phyloP scores from a whole-genome alignment of 225 moss, liverwort and hornwort genomes.

The Neckera pumila region DNA sequence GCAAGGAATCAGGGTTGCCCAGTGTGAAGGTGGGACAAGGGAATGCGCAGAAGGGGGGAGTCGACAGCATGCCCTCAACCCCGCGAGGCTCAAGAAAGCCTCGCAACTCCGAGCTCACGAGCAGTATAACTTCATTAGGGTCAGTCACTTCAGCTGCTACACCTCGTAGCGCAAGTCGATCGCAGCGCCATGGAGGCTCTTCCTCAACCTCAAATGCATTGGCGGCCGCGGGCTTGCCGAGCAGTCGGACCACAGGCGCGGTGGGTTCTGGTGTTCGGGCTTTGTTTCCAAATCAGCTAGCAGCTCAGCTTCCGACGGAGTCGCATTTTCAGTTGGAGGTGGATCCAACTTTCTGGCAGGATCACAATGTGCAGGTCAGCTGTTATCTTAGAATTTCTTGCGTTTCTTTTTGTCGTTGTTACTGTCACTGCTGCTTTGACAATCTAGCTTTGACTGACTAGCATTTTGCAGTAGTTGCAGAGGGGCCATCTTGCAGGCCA shows the following conservation, averaged over 20 bases:
- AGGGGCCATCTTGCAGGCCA: background rate
- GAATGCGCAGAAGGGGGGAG: conserved; percentile 7
- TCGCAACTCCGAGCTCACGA: conserved; percentile 27
- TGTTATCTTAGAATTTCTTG: background rate
- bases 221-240: conserved; percentile 22
- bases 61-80: conserved; percentile 27
- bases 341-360: conserved; percentile 79
- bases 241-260: conserved; percentile 22
- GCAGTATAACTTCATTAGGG: conserved; percentile 30
- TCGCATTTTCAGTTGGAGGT: conserved; percentile 63
- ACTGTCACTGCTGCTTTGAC: background rate
- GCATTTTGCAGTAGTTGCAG: background rate
- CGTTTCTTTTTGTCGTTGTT: background rate
- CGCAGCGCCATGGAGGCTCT: conserved; percentile 34
- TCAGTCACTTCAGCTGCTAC: conserved; percentile 51
- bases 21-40: conserved; percentile 3
- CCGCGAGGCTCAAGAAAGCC: conserved; percentile 29
- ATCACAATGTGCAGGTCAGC: conserved; percentile 78
- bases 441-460: background rate
- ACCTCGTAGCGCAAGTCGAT: conserved; percentile 42
- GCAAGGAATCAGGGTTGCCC: conserved; percentile 19
- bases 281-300: conserved; percentile 12
- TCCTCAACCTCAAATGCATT: conserved; percentile 19
- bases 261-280: conserved; percentile 11
- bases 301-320: conserved; percentile 6